Base-by-base conservation (phyloP, 495 filamentous ascomycete species). In the Hypomontagnella monticulosa region DNA sequence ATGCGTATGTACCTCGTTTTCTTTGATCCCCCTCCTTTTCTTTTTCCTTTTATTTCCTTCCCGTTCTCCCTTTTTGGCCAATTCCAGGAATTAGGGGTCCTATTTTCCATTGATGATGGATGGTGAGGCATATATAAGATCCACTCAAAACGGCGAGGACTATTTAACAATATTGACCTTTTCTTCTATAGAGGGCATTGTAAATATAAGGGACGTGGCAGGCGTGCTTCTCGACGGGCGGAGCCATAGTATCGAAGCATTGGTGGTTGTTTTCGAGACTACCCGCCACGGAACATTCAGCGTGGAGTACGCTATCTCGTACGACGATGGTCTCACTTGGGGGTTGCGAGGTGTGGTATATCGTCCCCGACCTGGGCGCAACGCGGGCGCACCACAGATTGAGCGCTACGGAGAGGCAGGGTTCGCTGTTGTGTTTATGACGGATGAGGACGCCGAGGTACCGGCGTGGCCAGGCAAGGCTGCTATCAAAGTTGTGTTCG, bases 181-280 rank as follows among this genome's bases (percentile, higher is more conserved):
- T 27, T 6, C 6, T 27, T 27, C 6, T 27, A 27, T 27, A 27
- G 23, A 53, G 34, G 49, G 49, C 1, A 40, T 53, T 4, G 49
- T 30, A 4, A n/a, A 10, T 6, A 18, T 15, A 53, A 37, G 65
- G 12, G 71, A 73, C 27, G 38, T 18, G 1, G 18, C 47, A 20
- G 56, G 19, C 14, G 11, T 48, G 18, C 55, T 75, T 37, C 54
- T 54, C 12, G 76, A 79, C 30, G 78, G 78, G 1, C 48, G 18
- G 19, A 50, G 20, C 14, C 20, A n/a, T 7, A 23, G 30, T 9
- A 42, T 16, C 15, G 66, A 68, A 3, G 81, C 78, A 6, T 76
- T 86, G 1, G 78, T 88, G 14, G 82, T 87, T 71, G 79, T 87
- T 4, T 85, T 89, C 61, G 87, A 89, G 73, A 87, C 83, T 4